phyloP scores from a whole-genome alignment of 805 yeast genomes.

The Tetrapisispora phaffii region DNA sequence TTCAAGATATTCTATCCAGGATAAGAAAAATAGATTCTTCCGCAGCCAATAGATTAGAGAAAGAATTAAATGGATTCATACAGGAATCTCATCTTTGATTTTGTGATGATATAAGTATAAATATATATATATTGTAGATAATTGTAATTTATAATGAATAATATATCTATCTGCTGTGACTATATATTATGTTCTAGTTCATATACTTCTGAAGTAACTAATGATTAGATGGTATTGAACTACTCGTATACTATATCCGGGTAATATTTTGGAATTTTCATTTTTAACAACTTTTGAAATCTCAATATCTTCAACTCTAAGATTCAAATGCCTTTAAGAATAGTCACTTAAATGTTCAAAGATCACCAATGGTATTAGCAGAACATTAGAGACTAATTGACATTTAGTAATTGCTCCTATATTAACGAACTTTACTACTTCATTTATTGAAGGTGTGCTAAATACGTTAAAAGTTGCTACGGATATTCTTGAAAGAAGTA shows the following conservation, averaged over 20 bases:
- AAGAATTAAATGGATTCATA: slow-evolving; percentile 19
- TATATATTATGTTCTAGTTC: too few species aligned
- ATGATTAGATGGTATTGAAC: too few species aligned
- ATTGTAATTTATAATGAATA: not conserved
- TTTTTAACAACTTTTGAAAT: not conserved
- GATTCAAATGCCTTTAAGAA: too few species aligned
- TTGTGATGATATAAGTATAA: not conserved
- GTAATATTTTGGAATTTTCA: not conserved
- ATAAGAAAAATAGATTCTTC: slow-evolving; percentile 20
- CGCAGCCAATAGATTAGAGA: slow-evolving; percentile 15
- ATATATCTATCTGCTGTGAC: too few species aligned
- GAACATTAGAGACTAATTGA: too few species aligned
- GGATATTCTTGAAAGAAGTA: not conserved
- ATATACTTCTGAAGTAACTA: too few species aligned
- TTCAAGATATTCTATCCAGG: slow-evolving; percentile 24
- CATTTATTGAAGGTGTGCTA: too few species aligned
- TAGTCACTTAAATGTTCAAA: too few species aligned
- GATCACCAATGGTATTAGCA: not conserved
- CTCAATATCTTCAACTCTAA: too few species aligned
- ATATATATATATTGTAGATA: not conserved
- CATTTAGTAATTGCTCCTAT: too few species aligned
- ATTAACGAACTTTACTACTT: too few species aligned
- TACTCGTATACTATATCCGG: too few species aligned
- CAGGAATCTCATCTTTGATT: slow-evolving; percentile 16
- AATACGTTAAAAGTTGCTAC: not conserved